phyloP scores from a whole-genome alignment of 1,284 basidiomycete species.

The Filobasidium uniguttulatum region DNA sequence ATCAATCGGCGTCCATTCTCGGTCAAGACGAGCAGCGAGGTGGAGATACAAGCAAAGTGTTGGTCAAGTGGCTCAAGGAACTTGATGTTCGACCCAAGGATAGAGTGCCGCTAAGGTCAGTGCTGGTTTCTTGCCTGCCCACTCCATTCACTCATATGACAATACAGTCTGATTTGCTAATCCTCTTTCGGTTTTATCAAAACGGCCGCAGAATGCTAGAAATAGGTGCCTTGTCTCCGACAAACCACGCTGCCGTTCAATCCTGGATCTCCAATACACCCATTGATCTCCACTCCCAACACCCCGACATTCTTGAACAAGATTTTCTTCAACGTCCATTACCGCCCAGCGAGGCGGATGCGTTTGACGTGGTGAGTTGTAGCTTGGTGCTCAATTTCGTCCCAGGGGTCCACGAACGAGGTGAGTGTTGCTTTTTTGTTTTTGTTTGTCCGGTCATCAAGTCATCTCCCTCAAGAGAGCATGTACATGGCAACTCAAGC shows the following conservation, averaged over 20 bases:
- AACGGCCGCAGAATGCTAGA: constrained; percentile 51
- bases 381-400: constrained; percentile 81
- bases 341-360: constrained; percentile 35
- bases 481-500: neutral
- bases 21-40: constrained; percentile 68
- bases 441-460: no score
- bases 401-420: constrained; percentile 57
- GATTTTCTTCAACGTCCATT: constrained; percentile 51
- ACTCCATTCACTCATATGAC: neutral
- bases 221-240: constrained; percentile 67
- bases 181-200: neutral
- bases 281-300: constrained; percentile 66
- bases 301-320: constrained; percentile 62
- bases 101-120: constrained; percentile 36
- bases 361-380: constrained; percentile 65
- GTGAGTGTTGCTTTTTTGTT: constrained; percentile 39
- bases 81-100: constrained; percentile 29
- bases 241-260: constrained; percentile 55
- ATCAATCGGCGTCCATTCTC: constrained; percentile 64
- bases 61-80: constrained; percentile 59
- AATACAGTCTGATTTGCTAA: neutral
- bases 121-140: no score
- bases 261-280: constrained; percentile 59
- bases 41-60: constrained; percentile 65
- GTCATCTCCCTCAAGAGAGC: neutral